Percentiles rank a stretch among this genome's conserved stretches.
Evolutionary conservation across 1,284 basidiomycete species (phyloP).

Genomic region (Ustilago nuda): DNA sequence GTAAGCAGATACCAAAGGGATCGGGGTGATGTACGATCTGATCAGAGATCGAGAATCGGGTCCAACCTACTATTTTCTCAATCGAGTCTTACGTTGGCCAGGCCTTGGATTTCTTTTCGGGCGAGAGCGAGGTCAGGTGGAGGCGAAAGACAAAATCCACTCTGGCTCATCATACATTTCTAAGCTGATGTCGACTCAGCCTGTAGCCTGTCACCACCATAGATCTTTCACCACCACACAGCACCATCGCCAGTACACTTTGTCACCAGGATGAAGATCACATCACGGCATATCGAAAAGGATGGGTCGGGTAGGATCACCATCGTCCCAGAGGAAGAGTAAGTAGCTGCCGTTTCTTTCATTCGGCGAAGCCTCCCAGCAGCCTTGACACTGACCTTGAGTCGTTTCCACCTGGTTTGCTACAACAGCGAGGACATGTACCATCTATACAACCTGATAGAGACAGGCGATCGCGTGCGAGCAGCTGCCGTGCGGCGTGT

Average conservation of each 20-base stretch:
- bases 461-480: slow-evolving; percentile 82
- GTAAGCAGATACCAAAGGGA: too few relatives aligned
- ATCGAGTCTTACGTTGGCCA: too few relatives aligned
- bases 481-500: slow-evolving; percentile 86
- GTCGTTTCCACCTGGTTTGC: not conserved
- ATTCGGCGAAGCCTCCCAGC: not conserved
- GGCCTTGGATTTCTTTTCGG: slow-evolving; percentile 7
- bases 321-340: slow-evolving; percentile 66
- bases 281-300: slow-evolving; percentile 63
- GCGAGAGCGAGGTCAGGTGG: slow-evolving; percentile 19
- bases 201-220: not conserved
- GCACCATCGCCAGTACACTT: not conserved
- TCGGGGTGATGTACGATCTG: too few relatives aligned
- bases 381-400: not conserved
- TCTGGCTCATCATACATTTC: slow-evolving; percentile 4
- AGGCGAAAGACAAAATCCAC: slow-evolving; percentile 6
- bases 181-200: not conserved
- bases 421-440: slow-evolving; percentile 87
- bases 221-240: not conserved
- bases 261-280: slow-evolving; percentile 61
- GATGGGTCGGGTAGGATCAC: slow-evolving; percentile 66
- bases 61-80: too few relatives aligned
- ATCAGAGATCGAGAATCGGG: too few relatives aligned
- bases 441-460: slow-evolving; percentile 98
- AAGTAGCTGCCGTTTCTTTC: slow-evolving; percentile 20